A percentile compares a stretch with the other conserved stretches of the same genome.
Evolutionary conservation across 1,139 yeast species (phyloP).

Genomic region (Yamadazyma aaseri): DNA sequence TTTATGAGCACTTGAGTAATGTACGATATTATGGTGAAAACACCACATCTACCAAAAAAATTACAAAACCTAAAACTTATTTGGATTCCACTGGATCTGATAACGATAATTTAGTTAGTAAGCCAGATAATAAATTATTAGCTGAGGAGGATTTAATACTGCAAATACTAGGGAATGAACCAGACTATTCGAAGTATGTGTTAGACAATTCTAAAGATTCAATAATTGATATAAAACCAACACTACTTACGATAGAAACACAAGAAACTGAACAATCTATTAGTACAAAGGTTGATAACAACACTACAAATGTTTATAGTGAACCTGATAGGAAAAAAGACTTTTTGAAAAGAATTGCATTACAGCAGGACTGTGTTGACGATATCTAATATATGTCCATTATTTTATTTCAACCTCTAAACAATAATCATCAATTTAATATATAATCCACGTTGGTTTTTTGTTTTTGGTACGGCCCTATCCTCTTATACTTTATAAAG

Average conservation of each 20-base stretch:
- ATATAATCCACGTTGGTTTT: too few relatives aligned
- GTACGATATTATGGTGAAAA: constrained; percentile 27
- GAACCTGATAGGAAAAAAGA: constrained; percentile 16
- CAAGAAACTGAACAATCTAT: too few relatives aligned
- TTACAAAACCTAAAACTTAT: neutral
- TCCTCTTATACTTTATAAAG: too few relatives aligned
- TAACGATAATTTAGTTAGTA: neutral
- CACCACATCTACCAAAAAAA: constrained; percentile 5
- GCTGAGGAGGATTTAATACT: neutral
- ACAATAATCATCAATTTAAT: too few relatives aligned
- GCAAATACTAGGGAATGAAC: neutral
- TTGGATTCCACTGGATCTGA: neutral
- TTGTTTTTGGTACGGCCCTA: too few relatives aligned
- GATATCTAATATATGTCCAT: too few relatives aligned
- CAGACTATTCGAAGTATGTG: neutral
- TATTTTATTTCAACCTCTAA: too few relatives aligned
- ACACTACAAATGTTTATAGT: too few relatives aligned
- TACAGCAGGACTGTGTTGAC: constrained; percentile 44
- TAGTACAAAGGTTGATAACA: too few relatives aligned
- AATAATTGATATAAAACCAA: too few relatives aligned
- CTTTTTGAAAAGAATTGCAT: constrained; percentile 34
- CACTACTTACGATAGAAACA: too few relatives aligned
- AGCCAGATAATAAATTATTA: neutral
- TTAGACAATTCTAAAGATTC: too few relatives aligned
- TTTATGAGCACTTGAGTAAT: constrained; percentile 23